Percentiles rank a stretch among this genome's conserved stretches.
Evolutionary conservation across 2,329 filamentous ascomycete species (phyloP).

Genomic region (Aspergillus ochraceoroseus): DNA sequence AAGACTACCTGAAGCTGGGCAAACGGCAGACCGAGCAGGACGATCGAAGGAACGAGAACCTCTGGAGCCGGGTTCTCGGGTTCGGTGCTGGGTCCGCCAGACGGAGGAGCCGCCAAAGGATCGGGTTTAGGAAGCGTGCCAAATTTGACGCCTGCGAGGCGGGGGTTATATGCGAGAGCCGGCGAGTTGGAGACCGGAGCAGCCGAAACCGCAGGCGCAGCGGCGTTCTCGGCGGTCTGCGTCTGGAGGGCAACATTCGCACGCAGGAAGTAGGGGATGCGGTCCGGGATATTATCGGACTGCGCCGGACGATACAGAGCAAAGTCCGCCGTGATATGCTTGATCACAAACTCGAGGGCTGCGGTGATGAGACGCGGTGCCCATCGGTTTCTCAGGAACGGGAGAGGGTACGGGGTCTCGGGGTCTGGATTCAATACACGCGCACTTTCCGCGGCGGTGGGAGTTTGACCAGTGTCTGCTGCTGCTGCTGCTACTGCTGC

Average conservation of each 20-base stretch:
- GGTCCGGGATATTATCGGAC: conserved; percentile 21
- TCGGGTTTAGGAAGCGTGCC: conserved; percentile 15
- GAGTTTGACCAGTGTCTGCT: too few species aligned
- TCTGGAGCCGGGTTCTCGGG: conserved; percentile 9
- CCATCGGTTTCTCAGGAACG: conserved; percentile 12
- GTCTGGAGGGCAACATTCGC: too few species aligned
- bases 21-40: conserved; percentile 30
- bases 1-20: conserved; percentile 22
- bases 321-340: conserved; percentile 22
- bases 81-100: neutral
- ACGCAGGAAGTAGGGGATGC: conserved; percentile 24
- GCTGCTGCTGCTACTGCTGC: too few species aligned
- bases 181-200: neutral
- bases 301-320: conserved; percentile 25
- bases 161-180: conserved; percentile 14
- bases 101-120: too few species aligned
- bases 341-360: conserved; percentile 25
- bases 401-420: conserved; percentile 1
- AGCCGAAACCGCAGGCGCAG: neutral
- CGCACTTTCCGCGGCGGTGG: too few species aligned
- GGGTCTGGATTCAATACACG: too few species aligned
- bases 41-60: conserved; percentile 22
- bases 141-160: conserved; percentile 23
- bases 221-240: too few species aligned
- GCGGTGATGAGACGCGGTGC: conserved; percentile 14